Conservation (phyloP, 2,329 filamentous ascomycete species). For the Colletotrichum ledebouriae region DNA sequence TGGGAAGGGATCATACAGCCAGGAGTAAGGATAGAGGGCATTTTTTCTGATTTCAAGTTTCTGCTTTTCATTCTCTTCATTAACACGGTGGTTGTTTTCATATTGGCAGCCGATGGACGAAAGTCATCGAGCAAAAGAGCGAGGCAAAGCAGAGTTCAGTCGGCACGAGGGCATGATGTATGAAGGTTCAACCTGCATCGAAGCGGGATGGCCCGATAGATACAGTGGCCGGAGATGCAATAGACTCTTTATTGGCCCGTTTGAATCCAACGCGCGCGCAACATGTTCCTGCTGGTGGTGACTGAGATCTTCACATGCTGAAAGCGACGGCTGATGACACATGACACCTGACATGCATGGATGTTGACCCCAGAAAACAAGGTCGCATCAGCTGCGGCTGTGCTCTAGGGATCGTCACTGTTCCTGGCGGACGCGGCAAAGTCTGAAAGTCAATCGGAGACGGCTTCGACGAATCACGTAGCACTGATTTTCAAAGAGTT, state of each 20-base stretch:
- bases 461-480: not conserved
- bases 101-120: conserved; percentile 29
- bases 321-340: not conserved
- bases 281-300: not conserved
- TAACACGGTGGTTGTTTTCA: conserved; percentile 14
- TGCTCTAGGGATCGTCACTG: conserved; percentile 27
- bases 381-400: conserved; percentile 33
- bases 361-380: conserved; percentile 19
- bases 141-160: conserved; percentile 8
- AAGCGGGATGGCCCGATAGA: conserved; percentile 36
- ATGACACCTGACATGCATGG: not conserved
- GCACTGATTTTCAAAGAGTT: not conserved
- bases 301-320: conserved; percentile 8
- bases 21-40: conserved; percentile 40
- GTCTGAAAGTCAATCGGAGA: conserved; percentile 9
- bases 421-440: conserved; percentile 21
- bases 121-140: conserved; percentile 24
- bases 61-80: not conserved
- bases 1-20: conserved; percentile 31
- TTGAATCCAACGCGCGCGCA: not conserved
- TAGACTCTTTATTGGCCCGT: conserved; percentile 27
- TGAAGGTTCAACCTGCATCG: conserved; percentile 30
- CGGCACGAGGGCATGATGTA: conserved; percentile 38
- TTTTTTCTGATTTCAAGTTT: not conserved
- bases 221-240: conserved; percentile 36